These are phyloP conservation scores for Penicillium silybi DNA, from an alignment of 495 filamentous ascomycete species.

Conservation along the genomic window DNA sequence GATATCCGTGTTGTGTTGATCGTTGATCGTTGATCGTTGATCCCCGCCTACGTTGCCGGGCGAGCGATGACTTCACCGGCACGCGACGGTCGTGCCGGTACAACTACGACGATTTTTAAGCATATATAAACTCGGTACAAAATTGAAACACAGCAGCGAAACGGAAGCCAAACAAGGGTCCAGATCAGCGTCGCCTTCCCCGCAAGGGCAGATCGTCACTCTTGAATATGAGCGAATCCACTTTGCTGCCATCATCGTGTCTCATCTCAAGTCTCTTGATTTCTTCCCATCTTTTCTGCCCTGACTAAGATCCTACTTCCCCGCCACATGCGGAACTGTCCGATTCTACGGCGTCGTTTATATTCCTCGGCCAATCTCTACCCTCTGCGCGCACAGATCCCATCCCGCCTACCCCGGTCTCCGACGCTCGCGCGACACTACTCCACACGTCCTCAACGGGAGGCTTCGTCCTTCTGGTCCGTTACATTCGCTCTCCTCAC, in stretches of 20 bases:
- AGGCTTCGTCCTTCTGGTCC: conserved; percentile 39
- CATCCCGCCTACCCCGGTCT: conserved; percentile 15
- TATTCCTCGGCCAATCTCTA: conserved; percentile 30
- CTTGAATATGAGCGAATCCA: conserved; percentile 12
- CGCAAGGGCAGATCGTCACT: conserved; percentile 10
- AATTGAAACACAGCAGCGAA: background rate
- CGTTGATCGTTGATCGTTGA: too few species aligned
- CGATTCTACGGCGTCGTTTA: conserved; percentile 29
- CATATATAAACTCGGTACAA: background rate
- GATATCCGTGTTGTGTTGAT: background rate
- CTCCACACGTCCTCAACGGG: conserved; percentile 31
- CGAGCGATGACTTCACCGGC: background rate
- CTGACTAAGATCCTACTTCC: background rate
- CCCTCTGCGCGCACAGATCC: conserved; percentile 26
- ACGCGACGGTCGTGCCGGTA: background rate
- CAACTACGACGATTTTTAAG: background rate
- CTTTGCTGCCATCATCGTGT: conserved; percentile 5
- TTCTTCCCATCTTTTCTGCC: conserved; percentile 3
- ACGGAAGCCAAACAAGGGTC: background rate
- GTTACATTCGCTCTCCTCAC: conserved; percentile 33
- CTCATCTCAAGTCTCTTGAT: conserved; percentile 8
- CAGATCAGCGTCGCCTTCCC: conserved; percentile 1
- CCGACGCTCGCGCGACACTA: conserved; percentile 20
- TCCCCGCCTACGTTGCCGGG: background rate
- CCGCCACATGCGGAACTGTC: conserved; percentile 39